Evolutionary conservation across 805 yeast genomes (phyloP).

Genomic region (Zygoascus ofunaensis): DNA sequence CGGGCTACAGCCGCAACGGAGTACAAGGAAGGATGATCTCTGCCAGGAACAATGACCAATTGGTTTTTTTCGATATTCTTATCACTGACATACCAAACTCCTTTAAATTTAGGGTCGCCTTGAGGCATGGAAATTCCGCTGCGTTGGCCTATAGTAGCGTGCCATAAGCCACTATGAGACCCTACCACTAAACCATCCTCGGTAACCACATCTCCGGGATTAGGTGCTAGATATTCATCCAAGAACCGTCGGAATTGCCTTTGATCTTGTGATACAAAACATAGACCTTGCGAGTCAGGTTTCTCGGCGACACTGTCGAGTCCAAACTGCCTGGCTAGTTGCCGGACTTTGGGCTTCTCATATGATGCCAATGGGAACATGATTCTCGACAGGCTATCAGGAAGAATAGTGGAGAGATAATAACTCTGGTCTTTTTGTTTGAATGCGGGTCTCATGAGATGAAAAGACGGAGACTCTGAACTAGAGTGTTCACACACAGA

Average conservation of each 20-base stretch:
- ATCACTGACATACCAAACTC: conserved; percentile 80
- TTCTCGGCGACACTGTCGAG: conserved; percentile 56
- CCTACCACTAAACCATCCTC: conserved; percentile 73
- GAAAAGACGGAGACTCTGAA: conserved; percentile 31
- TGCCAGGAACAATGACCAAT: conserved; percentile 68
- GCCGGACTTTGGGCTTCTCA: conserved; percentile 64
- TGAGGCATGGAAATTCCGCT: conserved; percentile 81
- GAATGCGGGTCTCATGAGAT: conserved; percentile 51
- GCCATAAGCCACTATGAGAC: conserved; percentile 79
- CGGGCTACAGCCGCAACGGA: conserved; percentile 35
- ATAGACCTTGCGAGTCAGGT: conserved; percentile 90
- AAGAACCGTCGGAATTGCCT: conserved; percentile 60
- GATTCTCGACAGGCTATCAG: conserved; percentile 38
- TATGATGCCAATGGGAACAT: conserved; percentile 77
- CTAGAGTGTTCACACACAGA: conserved; percentile 19
- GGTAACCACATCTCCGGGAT: conserved; percentile 74
- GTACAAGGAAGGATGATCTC: conserved; percentile 48
- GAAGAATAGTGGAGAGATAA: conserved; percentile 62
- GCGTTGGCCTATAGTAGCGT: conserved; percentile 89
- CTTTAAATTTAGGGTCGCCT: conserved; percentile 63
- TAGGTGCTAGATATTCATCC: conserved; percentile 59
- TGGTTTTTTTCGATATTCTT: conserved; percentile 60
- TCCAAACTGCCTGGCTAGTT: conserved; percentile 45
- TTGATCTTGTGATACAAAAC: conserved; percentile 71
- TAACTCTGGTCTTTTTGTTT: conserved; percentile 80